Percentiles rank a stretch among this genome's conserved stretches.
Evolutionary conservation across 257 asterid genomes (phyloP).

Genomic region (Haberlea rhodopensis): DNA sequence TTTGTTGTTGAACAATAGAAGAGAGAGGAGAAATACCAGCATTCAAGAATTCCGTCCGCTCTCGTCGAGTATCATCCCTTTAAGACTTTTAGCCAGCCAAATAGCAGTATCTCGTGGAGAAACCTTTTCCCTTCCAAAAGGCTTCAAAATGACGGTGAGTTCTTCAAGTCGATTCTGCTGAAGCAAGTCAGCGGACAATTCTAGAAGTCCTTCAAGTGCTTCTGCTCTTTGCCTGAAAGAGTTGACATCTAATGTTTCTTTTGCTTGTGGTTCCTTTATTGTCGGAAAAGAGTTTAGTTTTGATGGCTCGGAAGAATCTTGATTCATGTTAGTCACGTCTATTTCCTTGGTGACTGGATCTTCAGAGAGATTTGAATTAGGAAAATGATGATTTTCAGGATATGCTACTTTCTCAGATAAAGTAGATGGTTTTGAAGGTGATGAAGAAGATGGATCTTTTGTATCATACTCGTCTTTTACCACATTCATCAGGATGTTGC

Average conservation of each 20-base stretch:
- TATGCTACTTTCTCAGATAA: constrained; percentile 24
- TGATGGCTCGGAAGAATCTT: constrained; percentile 37
- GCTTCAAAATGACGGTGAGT: constrained; percentile 77
- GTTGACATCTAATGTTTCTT: constrained; percentile 73
- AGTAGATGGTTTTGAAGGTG: constrained; percentile 20
- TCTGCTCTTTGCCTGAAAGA: constrained; percentile 95
- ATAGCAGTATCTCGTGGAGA: constrained; percentile 98
- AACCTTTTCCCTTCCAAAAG: constrained; percentile 90
- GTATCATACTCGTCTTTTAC: constrained; percentile 49
- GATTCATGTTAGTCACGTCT: constrained; percentile 33
- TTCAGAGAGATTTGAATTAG: constrained; percentile 38
- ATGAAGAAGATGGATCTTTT: constrained; percentile 28
- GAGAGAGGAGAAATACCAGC: background rate
- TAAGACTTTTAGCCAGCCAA: constrained; percentile 92
- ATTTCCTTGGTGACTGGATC: constrained; percentile 49
- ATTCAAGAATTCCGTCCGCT: constrained; percentile 53
- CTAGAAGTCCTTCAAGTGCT: constrained; percentile 91
- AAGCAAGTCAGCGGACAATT: constrained; percentile 89
- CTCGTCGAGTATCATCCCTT: constrained; percentile 94
- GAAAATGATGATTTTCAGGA: constrained; percentile 25
- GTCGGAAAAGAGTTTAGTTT: constrained; percentile 28
- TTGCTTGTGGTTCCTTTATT: constrained; percentile 48
- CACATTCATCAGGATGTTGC: constrained; percentile 43
- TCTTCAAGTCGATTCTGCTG: constrained; percentile 86
- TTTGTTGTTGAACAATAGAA: background rate